Base-by-base conservation (phyloP, 306 rosid species). In the Begonia fuchsioides region DNA sequence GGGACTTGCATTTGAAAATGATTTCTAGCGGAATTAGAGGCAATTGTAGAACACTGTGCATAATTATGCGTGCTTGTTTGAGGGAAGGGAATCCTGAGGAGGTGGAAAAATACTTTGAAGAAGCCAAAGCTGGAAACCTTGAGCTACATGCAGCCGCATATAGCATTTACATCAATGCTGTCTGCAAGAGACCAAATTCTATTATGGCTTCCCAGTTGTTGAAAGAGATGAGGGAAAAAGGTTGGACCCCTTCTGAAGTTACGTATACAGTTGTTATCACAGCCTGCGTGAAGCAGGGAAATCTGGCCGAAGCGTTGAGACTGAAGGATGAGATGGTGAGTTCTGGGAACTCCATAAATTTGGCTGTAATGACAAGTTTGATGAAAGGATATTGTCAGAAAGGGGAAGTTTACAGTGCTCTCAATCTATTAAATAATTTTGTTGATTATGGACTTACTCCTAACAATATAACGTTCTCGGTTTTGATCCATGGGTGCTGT, bases 311-410 rank as follows among this genome's bases (percentile, higher is more conserved):
- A 49, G 96, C 85, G 14, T 17, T 71, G 62, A 62, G 68, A 65
- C 51, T 80, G 18, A 87, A 60, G 69, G 87, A 82, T 66, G 87
- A 80, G 60, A 87, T 87, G 96, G 53, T 71, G 35, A 57, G 58
- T 43, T 64, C 69, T 15, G 73, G 92, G 47, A 38, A 55, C n/a
- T 68, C 72, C 2, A 32, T 77, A 57, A 69, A 73, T 64, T 55
- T 64, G 68, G 14, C 32, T 55, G 75, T 65, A 65, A 84, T 68
- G 2, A 73, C 72, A 6, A 69, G 63, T 51, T 87, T 87, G 73
- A 62, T 82, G 71, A 75, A 71, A 59, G 94, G 87, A 43, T 48
- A 64, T 57, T 79, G 80, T 54, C 52, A 38, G 74, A 65, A 43
- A 60, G 81, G 94, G 50, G 60, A 80, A 50, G 32, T 77, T 57